Conservation (phyloP, 371 early-diverging fungal genomes). For the Dinochytrium kinnereticum region DNA sequence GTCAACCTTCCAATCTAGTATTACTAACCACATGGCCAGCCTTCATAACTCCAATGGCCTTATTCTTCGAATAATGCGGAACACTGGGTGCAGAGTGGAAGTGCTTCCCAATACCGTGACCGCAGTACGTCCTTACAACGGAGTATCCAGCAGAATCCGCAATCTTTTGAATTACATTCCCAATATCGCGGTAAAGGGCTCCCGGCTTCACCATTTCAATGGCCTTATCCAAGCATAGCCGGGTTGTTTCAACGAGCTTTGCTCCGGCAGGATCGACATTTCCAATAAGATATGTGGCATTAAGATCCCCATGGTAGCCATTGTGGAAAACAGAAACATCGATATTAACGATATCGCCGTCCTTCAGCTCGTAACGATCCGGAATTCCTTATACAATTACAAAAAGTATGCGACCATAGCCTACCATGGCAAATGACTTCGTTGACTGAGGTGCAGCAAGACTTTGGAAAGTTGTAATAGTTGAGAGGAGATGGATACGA, state of each 20-base stretch:
- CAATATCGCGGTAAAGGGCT: slow-evolving; percentile 86
- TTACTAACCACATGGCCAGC: slow-evolving; percentile 76
- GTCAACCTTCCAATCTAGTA: background rate
- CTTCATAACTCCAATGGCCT: slow-evolving; percentile 92
- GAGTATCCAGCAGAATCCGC: slow-evolving; percentile 84
- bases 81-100: slow-evolving; percentile 90
- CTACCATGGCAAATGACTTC: slow-evolving; percentile 69
- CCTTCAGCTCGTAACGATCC: slow-evolving; percentile 79
- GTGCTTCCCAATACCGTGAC: slow-evolving; percentile 88
- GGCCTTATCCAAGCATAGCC: slow-evolving; percentile 85
- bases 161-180: slow-evolving; percentile 84
- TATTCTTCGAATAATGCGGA: slow-evolving; percentile 93
- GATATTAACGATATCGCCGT: slow-evolving; percentile 93
- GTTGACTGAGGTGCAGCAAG: slow-evolving; percentile 86
- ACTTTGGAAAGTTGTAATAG: slow-evolving; percentile 91
- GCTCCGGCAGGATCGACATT: slow-evolving; percentile 77
- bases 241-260: slow-evolving; percentile 74
- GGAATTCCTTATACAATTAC: slow-evolving; percentile 72
- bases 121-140: slow-evolving; percentile 91
- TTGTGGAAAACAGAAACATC: slow-evolving; percentile 87
- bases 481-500: slow-evolving; percentile 95
- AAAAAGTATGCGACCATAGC: slow-evolving; percentile 58
- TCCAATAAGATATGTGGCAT: slow-evolving; percentile 87
- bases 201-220: slow-evolving; percentile 92
- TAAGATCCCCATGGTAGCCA: slow-evolving; percentile 92